Base-by-base conservation (phyloP, 345 rosid species). In the Citrus hindsii region DNA sequence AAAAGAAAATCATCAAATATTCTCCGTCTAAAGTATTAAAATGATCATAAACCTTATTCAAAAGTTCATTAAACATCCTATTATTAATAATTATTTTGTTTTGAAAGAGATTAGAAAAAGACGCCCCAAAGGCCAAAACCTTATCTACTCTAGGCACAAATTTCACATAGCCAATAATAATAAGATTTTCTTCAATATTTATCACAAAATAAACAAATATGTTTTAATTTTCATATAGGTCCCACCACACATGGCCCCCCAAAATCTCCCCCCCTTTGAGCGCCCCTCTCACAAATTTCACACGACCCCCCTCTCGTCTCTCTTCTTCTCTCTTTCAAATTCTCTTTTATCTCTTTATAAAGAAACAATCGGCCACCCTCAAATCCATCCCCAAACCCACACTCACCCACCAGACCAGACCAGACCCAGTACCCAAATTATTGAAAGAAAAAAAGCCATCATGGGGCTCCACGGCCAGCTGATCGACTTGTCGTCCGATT, bases 401-500 rank as follows among this genome's bases (percentile, higher is more conserved):
- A n/a, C 24, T 56, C 61, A 56, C 25, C 3, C 61, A 56, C 9
- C 60, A 56, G 7, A 42, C 60, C 22, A n/a, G 42, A 38, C 42
- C 42, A 7, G 9, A 7, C 18, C 16, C 19, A 6, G 14, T 28
- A n/a, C 1, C 27, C 33, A 25, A 30, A 6, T 19, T 24, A 53
- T 18, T 7, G 4, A 16, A 22, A 22, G 7, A 3, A 9, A 22
- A n/a, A 7, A 12, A 19, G 3, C 27, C 8, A 33, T 19, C 79
- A 93, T 93, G 98, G 97, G 98, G 14, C 75, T 93, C 58, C 92
- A 90, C 75, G 83, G 87, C 84, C 92, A 90, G 79, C 88, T 92
- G 9, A 83, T 79, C 86, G 97, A 92, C 85, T 86, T 92, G 65
- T 88, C 94, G n/a, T 89, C 94, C 24, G 98, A 90, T 76, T 94